Evolutionary conservation across 2,329 filamentous ascomycete species (phyloP).

Genomic region (Neopestalotiopsis clavispora): DNA sequence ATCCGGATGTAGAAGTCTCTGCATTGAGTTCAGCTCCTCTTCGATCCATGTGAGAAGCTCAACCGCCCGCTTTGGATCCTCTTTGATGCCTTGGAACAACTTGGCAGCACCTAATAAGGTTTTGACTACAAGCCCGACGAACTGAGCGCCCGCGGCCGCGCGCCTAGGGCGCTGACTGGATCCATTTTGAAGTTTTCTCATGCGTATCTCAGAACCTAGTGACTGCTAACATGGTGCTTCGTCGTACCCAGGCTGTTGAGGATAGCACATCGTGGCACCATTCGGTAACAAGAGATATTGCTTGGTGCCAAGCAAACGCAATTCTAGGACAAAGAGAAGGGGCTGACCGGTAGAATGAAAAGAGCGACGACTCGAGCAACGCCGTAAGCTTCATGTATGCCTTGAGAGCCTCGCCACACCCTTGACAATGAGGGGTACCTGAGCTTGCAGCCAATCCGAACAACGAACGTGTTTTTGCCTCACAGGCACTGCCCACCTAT

Average conservation of each 20-base stretch:
- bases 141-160: not conserved
- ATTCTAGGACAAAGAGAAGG: not conserved
- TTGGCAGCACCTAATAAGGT: not conserved
- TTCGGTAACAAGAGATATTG: not conserved
- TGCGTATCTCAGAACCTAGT: not conserved
- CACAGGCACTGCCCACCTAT: not conserved
- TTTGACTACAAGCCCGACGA: not conserved
- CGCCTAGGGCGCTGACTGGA: not conserved
- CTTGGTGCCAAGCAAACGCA: not conserved
- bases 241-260: not conserved
- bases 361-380: not conserved
- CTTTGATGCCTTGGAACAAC: not conserved
- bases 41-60: not conserved
- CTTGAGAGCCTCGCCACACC: not conserved
- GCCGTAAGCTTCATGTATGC: not conserved
- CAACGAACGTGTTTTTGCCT: not conserved
- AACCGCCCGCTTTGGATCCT: not conserved
- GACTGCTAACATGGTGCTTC: not conserved
- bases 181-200: not conserved
- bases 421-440: not conserved
- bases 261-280: not conserved
- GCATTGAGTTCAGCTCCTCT: not conserved
- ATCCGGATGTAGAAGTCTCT: not conserved
- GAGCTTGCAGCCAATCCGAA: not conserved
- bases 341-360: not conserved